Conservation (phyloP, 208 protist genomes). For the Kentomonas sorsogonicus region DNA sequence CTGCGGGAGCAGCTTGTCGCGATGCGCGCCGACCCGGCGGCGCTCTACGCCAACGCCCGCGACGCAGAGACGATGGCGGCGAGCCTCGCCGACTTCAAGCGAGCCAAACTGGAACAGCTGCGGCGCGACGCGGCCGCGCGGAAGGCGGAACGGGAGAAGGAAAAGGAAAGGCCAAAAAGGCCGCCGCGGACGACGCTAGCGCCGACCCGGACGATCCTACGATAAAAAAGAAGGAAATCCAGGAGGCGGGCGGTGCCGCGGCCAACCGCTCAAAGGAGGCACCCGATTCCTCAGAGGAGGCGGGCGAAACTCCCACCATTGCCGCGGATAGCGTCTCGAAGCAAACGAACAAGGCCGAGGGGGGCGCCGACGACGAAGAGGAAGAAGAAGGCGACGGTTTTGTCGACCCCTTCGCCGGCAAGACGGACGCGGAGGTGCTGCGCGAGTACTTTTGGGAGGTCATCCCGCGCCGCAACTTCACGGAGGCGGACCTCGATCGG, state of each 20-base stretch:
- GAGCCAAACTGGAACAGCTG: slow-evolving; percentile 8
- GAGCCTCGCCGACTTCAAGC: slow-evolving; percentile 13
- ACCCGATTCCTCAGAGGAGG: too few species aligned
- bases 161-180: neutral
- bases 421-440: slow-evolving; percentile 10
- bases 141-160: neutral
- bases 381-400: too few species aligned
- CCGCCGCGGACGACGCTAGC: neutral
- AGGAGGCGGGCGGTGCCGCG: too few species aligned
- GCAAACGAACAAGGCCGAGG: too few species aligned
- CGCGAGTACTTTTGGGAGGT: slow-evolving; percentile 37
- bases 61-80: slow-evolving; percentile 29
- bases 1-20: slow-evolving; percentile 63
- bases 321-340: too few species aligned
- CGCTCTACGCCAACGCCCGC: slow-evolving; percentile 59
- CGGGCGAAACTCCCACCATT: too few species aligned
- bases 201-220: too few species aligned
- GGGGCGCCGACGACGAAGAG: too few species aligned
- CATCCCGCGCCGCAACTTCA: slow-evolving; percentile 60
- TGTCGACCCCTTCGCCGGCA: slow-evolving; percentile 2
- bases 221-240: too few species aligned
- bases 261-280: too few species aligned
- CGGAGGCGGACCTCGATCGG: slow-evolving; percentile 61
- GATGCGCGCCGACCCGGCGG: slow-evolving; percentile 62
- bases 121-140: neutral